Evolutionary conservation across 1,284 basidiomycete genomes (phyloP), one percentile per base, ranked within the genome.

Genomic region (Xerocomus nothofagi): DNA sequence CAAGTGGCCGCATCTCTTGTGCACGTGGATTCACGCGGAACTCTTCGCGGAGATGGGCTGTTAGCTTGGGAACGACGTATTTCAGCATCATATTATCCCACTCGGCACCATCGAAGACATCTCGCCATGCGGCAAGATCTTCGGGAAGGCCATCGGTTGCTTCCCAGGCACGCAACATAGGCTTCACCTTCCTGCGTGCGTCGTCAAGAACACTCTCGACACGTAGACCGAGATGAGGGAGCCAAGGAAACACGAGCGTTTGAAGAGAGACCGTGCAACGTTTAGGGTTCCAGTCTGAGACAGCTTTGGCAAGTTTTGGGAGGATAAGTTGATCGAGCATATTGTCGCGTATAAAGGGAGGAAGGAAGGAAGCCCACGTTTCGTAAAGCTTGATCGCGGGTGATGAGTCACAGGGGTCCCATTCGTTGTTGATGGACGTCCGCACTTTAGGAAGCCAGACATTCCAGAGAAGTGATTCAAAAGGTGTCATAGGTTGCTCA

Each of bases 371-470:
- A 3, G 84, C 81, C 97, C 97, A 99, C 0, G 85, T 78, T 67
- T 97, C 91, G 64, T 94, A 88, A 1, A 99, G 74, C 32, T 80
- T 81, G 27, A 98, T 83, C 4, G 86, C 92, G 8, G 88, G 81
- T 9, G 81, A 73, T 3, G 94, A 85, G 31, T 84, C 72, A 34
- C 80, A 72, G 0, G 93, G 83, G 15, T 81, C 76, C 96, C 97
- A 99, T 18, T 92, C 86, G 68, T 98, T 98, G 68, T 97, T 97
- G 68, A 97, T 83, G 9, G 82, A 78, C 0, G 90, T 89, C 26
- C 97, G 85, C n/a, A 99, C 86, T 68, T 82, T 88, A 0, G 97
- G 97, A 21, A 99, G 74, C 96, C 95, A 99, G 7, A 89, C 75
- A 54, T 88, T 90, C 95, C 96, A 99, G 15, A 99, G 72, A 18